phyloP scores from a whole-genome alignment of 305 asterid genomes.

The Withania somnifera region DNA sequence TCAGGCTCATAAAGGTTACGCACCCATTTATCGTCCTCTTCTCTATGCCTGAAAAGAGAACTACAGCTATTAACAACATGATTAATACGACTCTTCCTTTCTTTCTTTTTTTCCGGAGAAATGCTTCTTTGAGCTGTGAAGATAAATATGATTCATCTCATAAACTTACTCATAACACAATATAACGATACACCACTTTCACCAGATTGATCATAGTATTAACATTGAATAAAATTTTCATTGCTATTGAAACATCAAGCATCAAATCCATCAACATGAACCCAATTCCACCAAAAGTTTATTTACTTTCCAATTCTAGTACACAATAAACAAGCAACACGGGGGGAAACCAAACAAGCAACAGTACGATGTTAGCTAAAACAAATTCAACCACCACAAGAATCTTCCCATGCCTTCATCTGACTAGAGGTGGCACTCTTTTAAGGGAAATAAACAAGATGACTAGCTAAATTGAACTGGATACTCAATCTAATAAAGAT shows the following conservation, averaged over 20 bases:
- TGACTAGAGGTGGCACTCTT: background rate
- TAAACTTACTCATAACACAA: background rate
- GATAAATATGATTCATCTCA: background rate
- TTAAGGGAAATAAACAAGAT: background rate
- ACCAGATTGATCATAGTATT: background rate
- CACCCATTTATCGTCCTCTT: constrained; percentile 88
- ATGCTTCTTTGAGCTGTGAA: background rate
- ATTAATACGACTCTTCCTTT: background rate
- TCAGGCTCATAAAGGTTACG: constrained; percentile 64
- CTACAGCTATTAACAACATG: background rate
- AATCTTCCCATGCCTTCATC: background rate
- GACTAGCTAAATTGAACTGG: background rate
- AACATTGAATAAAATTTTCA: background rate
- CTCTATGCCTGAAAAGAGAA: constrained; percentile 53
- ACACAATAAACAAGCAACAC: background rate
- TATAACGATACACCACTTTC: background rate
- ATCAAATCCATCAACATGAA: background rate
- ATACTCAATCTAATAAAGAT: background rate
- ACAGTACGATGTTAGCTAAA: background rate
- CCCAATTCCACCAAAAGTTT: background rate
- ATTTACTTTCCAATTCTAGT: background rate
- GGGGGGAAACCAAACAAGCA: background rate
- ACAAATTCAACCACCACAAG: background rate
- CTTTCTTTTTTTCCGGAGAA: background rate
- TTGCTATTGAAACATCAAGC: background rate